Evolutionary conservation across 495 filamentous ascomycete species (phyloP).

Genomic region (Apodospora peruviana): DNA sequence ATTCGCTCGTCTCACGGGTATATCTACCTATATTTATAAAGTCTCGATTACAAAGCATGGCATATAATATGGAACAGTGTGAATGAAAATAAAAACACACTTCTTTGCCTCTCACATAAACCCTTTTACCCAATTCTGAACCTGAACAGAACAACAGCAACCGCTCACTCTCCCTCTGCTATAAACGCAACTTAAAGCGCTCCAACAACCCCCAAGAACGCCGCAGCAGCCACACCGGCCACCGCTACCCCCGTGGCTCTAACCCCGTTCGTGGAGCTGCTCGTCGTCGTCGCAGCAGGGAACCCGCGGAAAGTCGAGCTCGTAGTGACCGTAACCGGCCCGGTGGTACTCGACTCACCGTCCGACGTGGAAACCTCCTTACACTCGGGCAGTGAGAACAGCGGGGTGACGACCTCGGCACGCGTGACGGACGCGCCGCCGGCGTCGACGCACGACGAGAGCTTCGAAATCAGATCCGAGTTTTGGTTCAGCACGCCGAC

Average conservation of each 20-base stretch:
- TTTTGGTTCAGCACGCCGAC: neutral
- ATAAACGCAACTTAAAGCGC: slow-evolving; percentile 1
- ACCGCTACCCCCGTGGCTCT: neutral
- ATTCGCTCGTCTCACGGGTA: neutral
- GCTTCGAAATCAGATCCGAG: neutral
- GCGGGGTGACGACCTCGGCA: neutral
- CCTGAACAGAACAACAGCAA: too few species aligned
- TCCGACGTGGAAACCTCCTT: neutral
- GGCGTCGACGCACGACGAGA: neutral
- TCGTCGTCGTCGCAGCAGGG: too few species aligned
- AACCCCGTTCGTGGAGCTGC: neutral
- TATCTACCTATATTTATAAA: neutral
- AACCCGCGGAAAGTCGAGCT: neutral
- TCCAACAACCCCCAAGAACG: slow-evolving; percentile 3
- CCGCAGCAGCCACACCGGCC: neutral
- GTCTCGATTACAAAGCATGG: neutral
- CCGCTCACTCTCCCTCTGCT: too few species aligned
- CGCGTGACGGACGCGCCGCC: neutral
- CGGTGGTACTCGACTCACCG: too few species aligned
- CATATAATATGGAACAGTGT: neutral
- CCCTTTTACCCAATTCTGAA: neutral
- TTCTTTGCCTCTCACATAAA: too few species aligned
- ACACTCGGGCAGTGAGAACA: neutral
- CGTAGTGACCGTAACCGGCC: neutral
- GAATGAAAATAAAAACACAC: neutral